Percentiles rank a stretch among this genome's conserved stretches.
Conservation (phyloP, 352 stramenopile species). For the Phytophthora tubulina region DNA sequence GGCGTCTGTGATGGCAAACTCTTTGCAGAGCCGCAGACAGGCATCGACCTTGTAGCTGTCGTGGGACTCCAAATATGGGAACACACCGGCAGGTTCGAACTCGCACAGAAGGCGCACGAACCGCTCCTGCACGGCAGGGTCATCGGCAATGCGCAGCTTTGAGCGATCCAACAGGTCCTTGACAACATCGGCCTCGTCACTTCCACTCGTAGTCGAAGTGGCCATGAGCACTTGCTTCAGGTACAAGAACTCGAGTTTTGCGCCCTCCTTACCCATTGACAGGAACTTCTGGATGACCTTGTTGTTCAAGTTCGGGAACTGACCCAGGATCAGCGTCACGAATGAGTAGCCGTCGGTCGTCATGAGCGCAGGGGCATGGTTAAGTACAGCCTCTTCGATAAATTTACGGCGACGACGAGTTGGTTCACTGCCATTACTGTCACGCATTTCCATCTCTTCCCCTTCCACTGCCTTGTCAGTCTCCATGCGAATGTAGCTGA, state of each 20-base stretch:
- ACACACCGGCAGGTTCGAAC: slow-evolving; percentile 80
- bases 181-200: slow-evolving; percentile 78
- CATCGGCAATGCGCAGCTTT: slow-evolving; percentile 83
- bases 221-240: slow-evolving; percentile 82
- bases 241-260: slow-evolving; percentile 85
- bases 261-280: slow-evolving; percentile 80
- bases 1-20: slow-evolving; percentile 86
- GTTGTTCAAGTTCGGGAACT: slow-evolving; percentile 89
- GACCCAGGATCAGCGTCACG: slow-evolving; percentile 88
- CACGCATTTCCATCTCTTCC: slow-evolving; percentile 50
- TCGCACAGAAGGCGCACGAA: slow-evolving; percentile 86
- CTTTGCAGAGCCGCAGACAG: slow-evolving; percentile 86
- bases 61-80: slow-evolving; percentile 84
- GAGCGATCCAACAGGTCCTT: slow-evolving; percentile 86
- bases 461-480: slow-evolving; percentile 59
- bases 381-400: slow-evolving; percentile 84
- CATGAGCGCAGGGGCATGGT: slow-evolving; percentile 83
- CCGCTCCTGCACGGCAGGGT: slow-evolving; percentile 84
- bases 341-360: slow-evolving; percentile 91
- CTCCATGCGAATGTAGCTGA: slow-evolving; percentile 84
- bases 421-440: slow-evolving; percentile 43
- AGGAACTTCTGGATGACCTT: slow-evolving; percentile 88
- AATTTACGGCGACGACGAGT: slow-evolving; percentile 63
- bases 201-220: slow-evolving; percentile 59
- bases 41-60: slow-evolving; percentile 91